Base-by-base conservation (phyloP, 139 green algal genomes). In the Chlorella vulgaris region DNA sequence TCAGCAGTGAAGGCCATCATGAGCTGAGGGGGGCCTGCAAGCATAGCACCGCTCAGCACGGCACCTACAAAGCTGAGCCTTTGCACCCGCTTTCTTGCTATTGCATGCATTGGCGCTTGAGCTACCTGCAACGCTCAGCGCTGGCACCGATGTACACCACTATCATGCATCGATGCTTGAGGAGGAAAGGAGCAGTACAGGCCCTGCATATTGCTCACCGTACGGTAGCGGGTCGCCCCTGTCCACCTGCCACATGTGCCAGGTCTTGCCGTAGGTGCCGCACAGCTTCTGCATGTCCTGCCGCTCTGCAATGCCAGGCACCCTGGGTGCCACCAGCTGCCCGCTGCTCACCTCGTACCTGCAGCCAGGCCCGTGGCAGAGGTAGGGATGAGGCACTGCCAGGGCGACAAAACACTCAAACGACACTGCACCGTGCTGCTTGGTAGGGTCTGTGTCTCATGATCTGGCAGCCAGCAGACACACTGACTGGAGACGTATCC, bases 181-280 rank as follows among this genome's bases (percentile, higher is more conserved):
- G n/a, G n/a, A n/a, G n/a, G n/a, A n/a, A 58, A 58, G 47, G 13
- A 58, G 63, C 33, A 7, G 33, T 39, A 26, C 19, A 29, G 26
- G 51, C 43, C 31, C 18, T 18, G n/a, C 10, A 76, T 60, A n/a
- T 21, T 65, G 55, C 55, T 4, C 61, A 93, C 92, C 92, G 8
- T 92, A 81, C 0, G 92, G 92, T 71, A 96, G 80, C 3, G 76
- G 28, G 69, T 96, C 87, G 3, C 89, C 91, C 4, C 87, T 50
- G 81, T 96, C 92, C 60, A 94, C 84, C 86, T 95, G 92, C 84
- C 89, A 95, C 33, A 84, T 88, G 82, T 94, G 91, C 80, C 88
- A 94, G 2, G 88, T 91, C 78, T 95, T 95, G 62, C 87, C 86
- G 69, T 92, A 91, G 8, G 87, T 88, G 61, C 61, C 28, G n/a